Percentiles rank a stretch among this genome's conserved stretches.
Conservation (phyloP, 306 rosid genomes). For the Dryas octopetala region DNA sequence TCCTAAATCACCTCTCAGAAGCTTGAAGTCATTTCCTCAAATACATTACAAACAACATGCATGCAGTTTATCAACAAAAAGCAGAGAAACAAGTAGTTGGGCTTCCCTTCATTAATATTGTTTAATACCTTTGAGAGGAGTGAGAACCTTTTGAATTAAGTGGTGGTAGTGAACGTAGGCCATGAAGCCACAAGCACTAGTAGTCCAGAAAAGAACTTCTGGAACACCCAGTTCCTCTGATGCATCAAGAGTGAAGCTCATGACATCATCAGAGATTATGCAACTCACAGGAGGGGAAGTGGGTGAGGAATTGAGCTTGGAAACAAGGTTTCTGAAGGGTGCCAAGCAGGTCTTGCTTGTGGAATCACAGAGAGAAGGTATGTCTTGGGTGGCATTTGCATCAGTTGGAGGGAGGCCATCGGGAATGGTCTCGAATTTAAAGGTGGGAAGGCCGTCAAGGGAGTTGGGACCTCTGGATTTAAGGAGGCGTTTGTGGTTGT, state of each 20-base stretch:
- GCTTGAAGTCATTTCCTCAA: neutral
- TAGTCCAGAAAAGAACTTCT: no score
- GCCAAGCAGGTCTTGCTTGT: conserved; percentile 28
- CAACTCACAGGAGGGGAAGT: conserved; percentile 43
- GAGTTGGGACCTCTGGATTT: conserved; percentile 30
- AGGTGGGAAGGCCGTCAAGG: conserved; percentile 36
- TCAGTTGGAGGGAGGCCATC: conserved; percentile 59
- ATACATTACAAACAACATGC: no score
- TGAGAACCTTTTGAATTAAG: conserved; percentile 29
- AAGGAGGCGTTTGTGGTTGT: conserved; percentile 44
- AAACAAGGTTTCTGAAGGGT: conserved; percentile 43
- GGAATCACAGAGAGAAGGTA: conserved; percentile 38
- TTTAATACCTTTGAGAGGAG: conserved; percentile 56
- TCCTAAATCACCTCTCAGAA: no score
- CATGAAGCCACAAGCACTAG: conserved; percentile 54
- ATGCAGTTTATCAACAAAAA: no score
- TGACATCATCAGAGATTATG: conserved; percentile 42
- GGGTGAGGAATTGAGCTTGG: conserved; percentile 24
- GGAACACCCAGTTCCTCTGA: conserved; percentile 40
- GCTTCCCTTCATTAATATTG: no score
- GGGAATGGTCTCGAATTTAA: conserved; percentile 33
- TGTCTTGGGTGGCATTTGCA: conserved; percentile 44
- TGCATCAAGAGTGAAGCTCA: conserved; percentile 48
- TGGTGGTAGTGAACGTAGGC: conserved; percentile 29
- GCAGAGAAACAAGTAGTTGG: neutral